Evolutionary conservation across 2,329 filamentous ascomycete species (phyloP).

Genomic region (Arthrobotrys megalospora): DNA sequence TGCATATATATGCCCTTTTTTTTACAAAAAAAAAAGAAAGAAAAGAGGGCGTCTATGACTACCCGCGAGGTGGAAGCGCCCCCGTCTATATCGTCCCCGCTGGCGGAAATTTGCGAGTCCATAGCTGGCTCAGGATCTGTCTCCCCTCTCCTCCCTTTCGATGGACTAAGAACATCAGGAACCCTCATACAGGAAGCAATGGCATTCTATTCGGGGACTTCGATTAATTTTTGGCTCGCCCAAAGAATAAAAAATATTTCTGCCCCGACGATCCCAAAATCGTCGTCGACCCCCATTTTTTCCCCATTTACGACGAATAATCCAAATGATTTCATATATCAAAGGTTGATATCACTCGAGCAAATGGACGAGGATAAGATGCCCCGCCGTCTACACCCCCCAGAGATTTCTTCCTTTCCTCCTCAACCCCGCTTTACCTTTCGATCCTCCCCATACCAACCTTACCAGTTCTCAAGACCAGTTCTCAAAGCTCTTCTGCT

Average conservation of each 20-base stretch:
- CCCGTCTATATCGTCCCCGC: background rate
- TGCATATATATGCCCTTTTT: background rate
- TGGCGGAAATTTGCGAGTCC: background rate
- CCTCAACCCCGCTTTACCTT: constrained; percentile 34
- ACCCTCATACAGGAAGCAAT: background rate
- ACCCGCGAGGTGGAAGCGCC: background rate
- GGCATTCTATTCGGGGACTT: too few species aligned
- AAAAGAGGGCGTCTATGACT: background rate
- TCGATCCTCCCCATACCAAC: constrained; percentile 39
- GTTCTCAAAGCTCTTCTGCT: constrained; percentile 15
- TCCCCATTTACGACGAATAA: constrained; percentile 12
- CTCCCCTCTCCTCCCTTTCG: background rate
- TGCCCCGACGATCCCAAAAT: background rate
- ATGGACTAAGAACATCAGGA: background rate
- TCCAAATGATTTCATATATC: constrained; percentile 46
- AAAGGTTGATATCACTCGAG: constrained; percentile 12
- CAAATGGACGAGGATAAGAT: constrained; percentile 15
- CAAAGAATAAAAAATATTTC: background rate
- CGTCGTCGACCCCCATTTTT: background rate
- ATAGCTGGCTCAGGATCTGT: background rate
- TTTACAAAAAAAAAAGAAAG: background rate
- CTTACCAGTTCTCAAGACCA: constrained; percentile 1
- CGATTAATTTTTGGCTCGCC: background rate
- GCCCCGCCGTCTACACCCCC: constrained; percentile 1
- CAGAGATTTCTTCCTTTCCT: constrained; percentile 11